These are phyloP conservation scores for Scytalidium sp. DNA, from an alignment of 2,329 filamentous ascomycete genomes.

Conservation along the genomic window DNA sequence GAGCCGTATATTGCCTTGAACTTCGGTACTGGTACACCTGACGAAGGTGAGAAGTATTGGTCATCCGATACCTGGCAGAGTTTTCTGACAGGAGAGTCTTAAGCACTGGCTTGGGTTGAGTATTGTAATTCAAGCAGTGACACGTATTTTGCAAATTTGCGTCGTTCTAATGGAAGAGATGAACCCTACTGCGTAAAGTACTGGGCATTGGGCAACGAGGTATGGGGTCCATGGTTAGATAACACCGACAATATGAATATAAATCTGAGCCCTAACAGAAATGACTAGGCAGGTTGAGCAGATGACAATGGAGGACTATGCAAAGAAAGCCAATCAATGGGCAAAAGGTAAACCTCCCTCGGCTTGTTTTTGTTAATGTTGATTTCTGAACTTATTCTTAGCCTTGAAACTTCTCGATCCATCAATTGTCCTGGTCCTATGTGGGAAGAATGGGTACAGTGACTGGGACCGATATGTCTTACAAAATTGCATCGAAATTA, in stretches of 20 bases:
- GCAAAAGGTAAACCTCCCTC: slow-evolving; percentile 58
- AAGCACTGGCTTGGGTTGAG: slow-evolving; percentile 72
- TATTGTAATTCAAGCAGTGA: slow-evolving; percentile 80
- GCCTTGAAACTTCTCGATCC: slow-evolving; percentile 55
- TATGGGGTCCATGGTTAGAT: slow-evolving; percentile 17
- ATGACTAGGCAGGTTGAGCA: slow-evolving; percentile 43
- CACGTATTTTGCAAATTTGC: slow-evolving; percentile 79
- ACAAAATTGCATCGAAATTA: slow-evolving; percentile 54
- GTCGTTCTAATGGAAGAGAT: slow-evolving; percentile 69
- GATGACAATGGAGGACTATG: slow-evolving; percentile 52
- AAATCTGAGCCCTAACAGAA: too few species aligned
- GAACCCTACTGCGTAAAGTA: slow-evolving; percentile 82
- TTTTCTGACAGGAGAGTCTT: too few species aligned
- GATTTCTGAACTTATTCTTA: too few species aligned
- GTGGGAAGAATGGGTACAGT: slow-evolving; percentile 55
- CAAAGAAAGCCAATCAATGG: slow-evolving; percentile 62
- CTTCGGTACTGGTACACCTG: slow-evolving; percentile 68
- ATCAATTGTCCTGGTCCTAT: slow-evolving; percentile 54
- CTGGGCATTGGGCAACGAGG: slow-evolving; percentile 80
- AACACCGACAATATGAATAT: too few species aligned
- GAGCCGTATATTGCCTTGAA: slow-evolving; percentile 81
- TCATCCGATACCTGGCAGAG: too few species aligned
- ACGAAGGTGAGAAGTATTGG: too few species aligned
- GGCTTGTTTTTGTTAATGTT: too few species aligned
- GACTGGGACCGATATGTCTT: slow-evolving; percentile 61